Conservation (phyloP, 2,329 filamentous ascomycete genomes). For the Fusarium xyrophilum region DNA sequence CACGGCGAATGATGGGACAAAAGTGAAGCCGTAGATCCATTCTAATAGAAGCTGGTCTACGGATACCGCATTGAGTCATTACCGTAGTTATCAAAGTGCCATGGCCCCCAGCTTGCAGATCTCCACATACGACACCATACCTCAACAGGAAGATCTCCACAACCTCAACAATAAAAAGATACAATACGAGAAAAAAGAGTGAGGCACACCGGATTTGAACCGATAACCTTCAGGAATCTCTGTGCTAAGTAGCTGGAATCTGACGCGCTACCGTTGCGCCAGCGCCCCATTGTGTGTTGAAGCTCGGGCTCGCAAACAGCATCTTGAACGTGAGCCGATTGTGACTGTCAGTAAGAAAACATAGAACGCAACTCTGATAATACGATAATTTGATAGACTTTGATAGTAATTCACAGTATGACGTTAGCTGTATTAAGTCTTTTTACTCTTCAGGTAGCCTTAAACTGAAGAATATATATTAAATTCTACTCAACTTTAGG, state of each 20-base stretch:
- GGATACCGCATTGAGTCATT: no score
- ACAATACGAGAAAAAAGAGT: not conserved
- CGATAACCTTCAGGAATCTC: constrained; percentile 3
- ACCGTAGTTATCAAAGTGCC: no score
- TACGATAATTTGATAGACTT: not conserved
- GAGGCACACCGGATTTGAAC: constrained; percentile 3
- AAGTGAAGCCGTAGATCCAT: fast-evolving
- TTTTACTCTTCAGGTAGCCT: no score
- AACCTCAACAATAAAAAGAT: not conserved
- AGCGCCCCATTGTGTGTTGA: not conserved
- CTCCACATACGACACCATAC: not conserved
- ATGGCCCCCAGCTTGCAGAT: not conserved
- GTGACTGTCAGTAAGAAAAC: not conserved
- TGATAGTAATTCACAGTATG: no score
- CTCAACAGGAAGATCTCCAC: constrained; percentile 1
- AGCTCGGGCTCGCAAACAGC: not conserved
- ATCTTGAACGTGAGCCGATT: not conserved
- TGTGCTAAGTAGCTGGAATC: not conserved
- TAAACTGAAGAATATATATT: no score
- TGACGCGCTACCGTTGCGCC: constrained; percentile 2
- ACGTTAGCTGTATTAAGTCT: no score
- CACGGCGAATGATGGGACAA: not conserved
- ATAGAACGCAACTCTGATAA: not conserved
- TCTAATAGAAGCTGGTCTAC: not conserved
- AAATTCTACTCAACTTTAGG: no score